These are phyloP conservation scores for Trichoderma asperellum DNA, from an alignment of 2,329 filamentous ascomycete species.

Conservation along the genomic window DNA sequence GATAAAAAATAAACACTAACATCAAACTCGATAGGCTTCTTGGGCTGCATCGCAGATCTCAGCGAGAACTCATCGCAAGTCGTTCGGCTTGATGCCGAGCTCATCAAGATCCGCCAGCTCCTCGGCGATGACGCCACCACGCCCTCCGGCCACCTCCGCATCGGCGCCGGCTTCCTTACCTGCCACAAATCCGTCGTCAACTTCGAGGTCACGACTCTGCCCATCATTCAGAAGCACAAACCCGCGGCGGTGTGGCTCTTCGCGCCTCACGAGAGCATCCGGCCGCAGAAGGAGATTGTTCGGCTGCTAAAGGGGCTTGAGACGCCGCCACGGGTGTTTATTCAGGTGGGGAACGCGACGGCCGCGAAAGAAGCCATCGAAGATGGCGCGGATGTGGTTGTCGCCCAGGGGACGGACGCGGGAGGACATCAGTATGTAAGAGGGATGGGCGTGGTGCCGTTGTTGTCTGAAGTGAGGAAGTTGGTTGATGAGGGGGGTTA, in stretches of 20 bases:
- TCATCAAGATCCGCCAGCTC: slow-evolving; percentile 38
- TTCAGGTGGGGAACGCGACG: slow-evolving; percentile 64
- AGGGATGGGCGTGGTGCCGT: slow-evolving; percentile 57
- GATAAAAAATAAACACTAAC: neutral
- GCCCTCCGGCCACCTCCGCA: slow-evolving; percentile 47
- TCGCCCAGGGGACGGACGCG: slow-evolving; percentile 66
- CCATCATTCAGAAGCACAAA: slow-evolving; percentile 55
- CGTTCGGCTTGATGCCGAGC: slow-evolving; percentile 40
- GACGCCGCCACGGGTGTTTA: slow-evolving; percentile 54
- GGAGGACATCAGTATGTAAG: slow-evolving; percentile 64
- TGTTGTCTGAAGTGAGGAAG: slow-evolving; percentile 61
- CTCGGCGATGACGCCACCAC: slow-evolving; percentile 33
- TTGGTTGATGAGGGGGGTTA: slow-evolving; percentile 47
- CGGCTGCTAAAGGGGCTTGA: slow-evolving; percentile 38
- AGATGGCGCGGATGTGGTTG: slow-evolving; percentile 60
- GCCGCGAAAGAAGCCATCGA: slow-evolving; percentile 55
- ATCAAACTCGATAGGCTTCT: slow-evolving; percentile 37
- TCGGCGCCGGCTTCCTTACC: slow-evolving; percentile 62
- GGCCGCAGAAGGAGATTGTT: slow-evolving; percentile 46
- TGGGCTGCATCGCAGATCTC: slow-evolving; percentile 41
- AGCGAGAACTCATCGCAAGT: slow-evolving; percentile 39
- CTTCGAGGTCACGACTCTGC: slow-evolving; percentile 51
- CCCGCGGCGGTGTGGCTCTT: slow-evolving; percentile 71
- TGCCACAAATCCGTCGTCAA: slow-evolving; percentile 49
- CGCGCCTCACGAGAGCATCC: slow-evolving; percentile 54